phyloP scores from a whole-genome alignment of 371 early-diverging fungal species.

The Apophysomyces sp. region DNA sequence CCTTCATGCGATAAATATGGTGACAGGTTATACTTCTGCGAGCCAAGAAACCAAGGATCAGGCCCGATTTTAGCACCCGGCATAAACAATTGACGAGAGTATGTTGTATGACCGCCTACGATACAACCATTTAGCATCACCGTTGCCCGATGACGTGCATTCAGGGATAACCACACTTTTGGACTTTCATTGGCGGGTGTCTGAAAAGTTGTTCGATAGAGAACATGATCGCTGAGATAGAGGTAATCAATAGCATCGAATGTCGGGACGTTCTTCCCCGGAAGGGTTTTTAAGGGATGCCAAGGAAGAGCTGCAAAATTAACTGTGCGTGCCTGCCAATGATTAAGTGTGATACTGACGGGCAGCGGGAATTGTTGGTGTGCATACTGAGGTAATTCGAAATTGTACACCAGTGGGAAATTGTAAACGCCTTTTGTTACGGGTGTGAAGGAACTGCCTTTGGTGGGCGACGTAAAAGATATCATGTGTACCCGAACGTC shows the following conservation, averaged over 20 bases:
- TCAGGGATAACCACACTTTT: constrained; percentile 50
- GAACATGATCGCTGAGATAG: constrained; percentile 66
- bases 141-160: constrained; percentile 71
- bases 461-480: constrained; percentile 20
- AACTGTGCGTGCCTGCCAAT: constrained; percentile 34
- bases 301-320: constrained; percentile 42
- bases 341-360: constrained; percentile 15
- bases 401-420: constrained; percentile 22
- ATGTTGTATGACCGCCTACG: constrained; percentile 80
- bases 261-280: constrained; percentile 3
- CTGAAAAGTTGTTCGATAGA: constrained; percentile 52
- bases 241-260: constrained; percentile 57
- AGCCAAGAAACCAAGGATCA: constrained; percentile 61
- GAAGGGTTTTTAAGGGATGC: constrained; percentile 32
- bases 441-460: constrained; percentile 6
- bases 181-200: constrained; percentile 18
- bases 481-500: constrained; percentile 26
- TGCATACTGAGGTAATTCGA: constrained; percentile 15
- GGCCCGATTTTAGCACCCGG: constrained; percentile 77
- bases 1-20: constrained; percentile 22
- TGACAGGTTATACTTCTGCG: constrained; percentile 44
- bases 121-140: constrained; percentile 67
- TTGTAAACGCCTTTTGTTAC: constrained; percentile 8
- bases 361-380: constrained; percentile 16
- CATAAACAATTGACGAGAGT: constrained; percentile 58